Evolutionary conservation across 179 eudicot genomes (phyloP), one percentile per base, ranked within the genome.

Genomic region (Monotropa hypopitys): DNA sequence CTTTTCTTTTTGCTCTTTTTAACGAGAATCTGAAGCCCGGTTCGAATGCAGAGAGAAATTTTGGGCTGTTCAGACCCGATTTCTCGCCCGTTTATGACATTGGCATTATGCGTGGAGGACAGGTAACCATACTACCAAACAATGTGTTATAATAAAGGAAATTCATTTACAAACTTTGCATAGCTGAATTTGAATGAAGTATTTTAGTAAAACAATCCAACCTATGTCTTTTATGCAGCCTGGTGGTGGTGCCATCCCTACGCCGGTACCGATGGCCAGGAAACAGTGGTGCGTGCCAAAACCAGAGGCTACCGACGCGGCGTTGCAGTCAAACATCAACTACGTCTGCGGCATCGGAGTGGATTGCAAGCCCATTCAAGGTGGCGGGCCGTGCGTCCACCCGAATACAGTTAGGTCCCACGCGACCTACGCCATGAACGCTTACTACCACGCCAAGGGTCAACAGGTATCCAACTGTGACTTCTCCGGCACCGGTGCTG

Each of bases 51-150:
- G 99, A 95, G 84, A 86, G 80, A 86, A 95, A 88, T 26, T 95
- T 93, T 35, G 99, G 99, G 80, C 70, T 95, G 80, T 93, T 95
- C 75, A 83, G 86, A 62, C 95, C 97, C 1, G 97, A 95, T 66
- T 89, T 95, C 47, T 82, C 85, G 2, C 89, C 90, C 0, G 95
- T 93, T 51, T 95, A 95, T 76, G 91, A 95, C 53, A 82, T 86
- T 53, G 99, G 99, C 1, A 69, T 95, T 53, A 9, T 91, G 88
- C 86, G 79, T 66, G 72, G 72, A 21, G 72, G 72, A 30, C 49
- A 49, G 84, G 86, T 80, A 61, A 51, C 46, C 23, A 42, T 42
- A 32, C 12, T 40, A 47, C 51, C 0, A 6, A 47, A 12, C 21
- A 38, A n/a, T n/a, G n/a, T n/a, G n/a, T n/a, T n/a, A n/a, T n/a